Evolutionary conservation across 2,329 filamentous ascomycete genomes (phyloP).

Genomic region (Alternaria triticimaculans): DNA sequence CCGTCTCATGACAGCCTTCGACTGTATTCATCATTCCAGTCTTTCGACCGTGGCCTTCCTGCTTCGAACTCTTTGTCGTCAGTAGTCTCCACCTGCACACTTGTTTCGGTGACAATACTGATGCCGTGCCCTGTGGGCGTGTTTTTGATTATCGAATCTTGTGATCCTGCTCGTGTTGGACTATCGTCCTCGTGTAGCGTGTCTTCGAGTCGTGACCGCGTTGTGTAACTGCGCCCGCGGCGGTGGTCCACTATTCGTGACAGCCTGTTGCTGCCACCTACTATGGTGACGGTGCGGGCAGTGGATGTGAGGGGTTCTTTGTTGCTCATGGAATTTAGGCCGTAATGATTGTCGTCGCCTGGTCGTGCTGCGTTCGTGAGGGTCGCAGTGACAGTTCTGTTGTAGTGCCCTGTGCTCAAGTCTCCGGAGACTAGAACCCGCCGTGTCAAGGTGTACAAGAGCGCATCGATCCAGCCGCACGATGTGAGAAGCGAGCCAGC

Average conservation of each 20-base stretch:
- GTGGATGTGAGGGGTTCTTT: slow-evolving; percentile 30
- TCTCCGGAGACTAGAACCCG: slow-evolving; percentile 47
- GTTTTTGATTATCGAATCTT: slow-evolving; percentile 45
- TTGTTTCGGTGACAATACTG: slow-evolving; percentile 43
- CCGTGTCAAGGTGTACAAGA: slow-evolving; percentile 53
- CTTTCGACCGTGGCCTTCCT: slow-evolving; percentile 10
- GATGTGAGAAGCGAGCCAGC: slow-evolving; percentile 64
- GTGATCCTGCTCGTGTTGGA: slow-evolving; percentile 37
- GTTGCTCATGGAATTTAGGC: slow-evolving; percentile 35
- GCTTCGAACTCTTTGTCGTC: slow-evolving; percentile 17
- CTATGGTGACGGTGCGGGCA: slow-evolving; percentile 45
- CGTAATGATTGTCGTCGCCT: slow-evolving; percentile 33
- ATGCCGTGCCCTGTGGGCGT: slow-evolving; percentile 20
- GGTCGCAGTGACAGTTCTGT: slow-evolving; percentile 26
- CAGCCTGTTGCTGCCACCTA: slow-evolving; percentile 39
- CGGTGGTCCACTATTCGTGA: slow-evolving; percentile 38
- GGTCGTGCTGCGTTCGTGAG: slow-evolving; percentile 32
- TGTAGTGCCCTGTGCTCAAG: slow-evolving; percentile 35
- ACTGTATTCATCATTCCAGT: slow-evolving; percentile 10
- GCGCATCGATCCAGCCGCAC: slow-evolving; percentile 54
- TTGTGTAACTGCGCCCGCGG: slow-evolving; percentile 25
- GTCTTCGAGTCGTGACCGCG: slow-evolving; percentile 19
- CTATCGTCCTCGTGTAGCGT: slow-evolving; percentile 29
- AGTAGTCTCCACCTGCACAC: slow-evolving; percentile 41
- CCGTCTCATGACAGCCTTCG: not conserved